Percentiles rank a stretch among this genome's conserved stretches.
Conservation (phyloP, 306 rosid genomes). For the Quillaja saponaria region DNA sequence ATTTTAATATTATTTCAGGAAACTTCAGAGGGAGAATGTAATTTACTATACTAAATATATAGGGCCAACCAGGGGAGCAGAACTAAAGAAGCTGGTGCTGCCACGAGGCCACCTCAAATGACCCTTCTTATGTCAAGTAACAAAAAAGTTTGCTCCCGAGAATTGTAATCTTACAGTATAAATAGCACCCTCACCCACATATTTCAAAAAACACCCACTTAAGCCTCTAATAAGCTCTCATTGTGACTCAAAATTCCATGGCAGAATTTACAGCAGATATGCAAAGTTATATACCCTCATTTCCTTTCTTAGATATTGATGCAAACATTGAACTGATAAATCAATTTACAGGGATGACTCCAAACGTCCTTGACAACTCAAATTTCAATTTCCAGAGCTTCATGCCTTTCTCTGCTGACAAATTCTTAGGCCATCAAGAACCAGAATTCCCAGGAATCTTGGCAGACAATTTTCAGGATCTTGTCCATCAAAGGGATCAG, state of each 20-base stretch:
- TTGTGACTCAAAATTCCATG: conserved; percentile 39
- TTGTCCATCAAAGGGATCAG: conserved; percentile 36
- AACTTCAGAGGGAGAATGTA: too few species aligned
- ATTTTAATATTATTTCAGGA: too few species aligned
- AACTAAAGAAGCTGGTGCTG: conserved; percentile 47
- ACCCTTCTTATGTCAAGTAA: conserved; percentile 25
- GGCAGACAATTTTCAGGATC: conserved; percentile 42
- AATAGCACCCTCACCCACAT: conserved; percentile 43
- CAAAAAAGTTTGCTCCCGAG: not conserved
- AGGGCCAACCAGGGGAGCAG: conserved; percentile 55
- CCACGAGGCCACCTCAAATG: conserved; percentile 65
- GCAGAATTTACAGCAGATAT: conserved; percentile 67
- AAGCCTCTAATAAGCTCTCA: conserved; percentile 27
- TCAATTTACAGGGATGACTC: conserved; percentile 50
- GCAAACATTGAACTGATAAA: conserved; percentile 54
- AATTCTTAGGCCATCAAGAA: conserved; percentile 42
- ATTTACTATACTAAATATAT: conserved; percentile 44
- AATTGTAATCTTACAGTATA: conserved; percentile 45
- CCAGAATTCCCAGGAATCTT: conserved; percentile 51
- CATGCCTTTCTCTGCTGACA: conserved; percentile 56
- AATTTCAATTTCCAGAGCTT: conserved; percentile 49
- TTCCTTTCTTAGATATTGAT: conserved; percentile 59
- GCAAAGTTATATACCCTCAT: conserved; percentile 53
- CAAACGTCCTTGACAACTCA: conserved; percentile 44
- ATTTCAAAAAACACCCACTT: conserved; percentile 41